phyloP scores from a whole-genome alignment of 192 early-diverging fungal genomes.

The Coemansia sp. region DNA sequence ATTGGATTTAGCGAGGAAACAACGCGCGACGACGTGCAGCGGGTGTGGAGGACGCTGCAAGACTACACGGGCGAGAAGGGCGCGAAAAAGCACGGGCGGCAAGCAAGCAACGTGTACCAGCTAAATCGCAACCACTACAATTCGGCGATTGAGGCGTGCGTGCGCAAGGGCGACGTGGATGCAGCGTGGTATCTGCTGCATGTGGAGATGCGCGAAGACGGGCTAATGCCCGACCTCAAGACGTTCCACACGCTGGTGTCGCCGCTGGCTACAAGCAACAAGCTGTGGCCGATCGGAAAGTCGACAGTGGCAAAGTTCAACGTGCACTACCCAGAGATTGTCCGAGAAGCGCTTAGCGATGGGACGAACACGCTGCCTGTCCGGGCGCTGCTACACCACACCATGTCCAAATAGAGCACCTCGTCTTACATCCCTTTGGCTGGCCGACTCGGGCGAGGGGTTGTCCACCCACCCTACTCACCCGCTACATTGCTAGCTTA shows the following conservation, averaged over 20 bases:
- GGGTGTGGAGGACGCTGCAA: conserved; percentile 27
- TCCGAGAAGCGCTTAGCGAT: conserved; percentile 20
- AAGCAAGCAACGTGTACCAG: background rate
- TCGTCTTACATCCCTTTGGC: no score
- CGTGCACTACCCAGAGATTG: conserved; percentile 23
- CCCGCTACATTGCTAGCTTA: background rate
- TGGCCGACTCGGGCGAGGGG: no score
- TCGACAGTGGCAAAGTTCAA: conserved; percentile 39
- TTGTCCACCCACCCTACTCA: no score
- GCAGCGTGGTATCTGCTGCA: conserved; percentile 44
- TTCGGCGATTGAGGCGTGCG: conserved; percentile 42
- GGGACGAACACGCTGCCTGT: conserved; percentile 28
- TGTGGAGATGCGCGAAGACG: conserved; percentile 32
- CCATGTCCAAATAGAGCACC: background rate
- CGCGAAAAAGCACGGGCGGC: background rate
- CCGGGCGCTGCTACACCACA: conserved; percentile 23
- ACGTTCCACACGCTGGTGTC: conserved; percentile 45
- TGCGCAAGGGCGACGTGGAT: conserved; percentile 45
- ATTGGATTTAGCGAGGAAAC: conserved; percentile 13
- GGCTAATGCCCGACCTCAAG: conserved; percentile 22
- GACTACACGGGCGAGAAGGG: conserved; percentile 5
- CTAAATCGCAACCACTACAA: conserved; percentile 48
- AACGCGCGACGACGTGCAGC: conserved; percentile 27
- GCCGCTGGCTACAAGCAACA: conserved; percentile 29
- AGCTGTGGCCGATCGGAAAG: conserved; percentile 51